Evolutionary conservation across 2,329 filamentous ascomycete species (phyloP), one percentile per base, ranked within the genome.

Genomic region (Monosporascus sp.): DNA sequence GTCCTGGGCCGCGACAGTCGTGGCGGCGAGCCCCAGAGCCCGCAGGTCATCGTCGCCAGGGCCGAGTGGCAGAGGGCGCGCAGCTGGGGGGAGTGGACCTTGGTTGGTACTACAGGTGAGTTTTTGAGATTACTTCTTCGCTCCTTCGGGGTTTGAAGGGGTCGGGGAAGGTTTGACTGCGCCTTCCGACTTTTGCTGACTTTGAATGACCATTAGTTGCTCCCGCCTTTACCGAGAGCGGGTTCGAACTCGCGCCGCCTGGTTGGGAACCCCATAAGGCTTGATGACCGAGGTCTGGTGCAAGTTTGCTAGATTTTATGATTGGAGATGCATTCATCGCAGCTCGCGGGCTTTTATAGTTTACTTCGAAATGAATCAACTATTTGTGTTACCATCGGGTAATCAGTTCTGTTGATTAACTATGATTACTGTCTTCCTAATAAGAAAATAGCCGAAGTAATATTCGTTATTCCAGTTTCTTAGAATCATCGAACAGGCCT

Each of bases 71-170:
- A 79, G 66, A 66, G 70, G 36, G 76, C 75, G 1, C 65, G 62
- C 51, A 77, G 74, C 45, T 54, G 68, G 36, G 77, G 77, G 1
- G 61, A 70, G 3, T 80, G 76, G 76, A 78, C 76, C 4, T 65
- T 80, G 17, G 75, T 79, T 1, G 77, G 72, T 18, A 67, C 59
- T 36, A 68, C 65, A 2, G 65, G 65, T 67, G 58, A 53, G 64
- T 48, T 11, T 31, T 7, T 5, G 39, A 24, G 18, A 14, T 34
- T 34, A 2, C 31, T 34, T 45, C 37, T 11, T 37, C 8, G 22
- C 5, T 18, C 15, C 36, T 7, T 48, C 4, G 31, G 31, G 31
- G 31, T 14, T 11, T 14, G 5, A 5, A 34, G 5, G 11, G 31
- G 11, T 3, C 0, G 11, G 31, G 31, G 31, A 1, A 34, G 5